These are phyloP conservation scores for Turnera subulata DNA, from an alignment of 345 rosid genomes.

Conservation along the genomic window DNA sequence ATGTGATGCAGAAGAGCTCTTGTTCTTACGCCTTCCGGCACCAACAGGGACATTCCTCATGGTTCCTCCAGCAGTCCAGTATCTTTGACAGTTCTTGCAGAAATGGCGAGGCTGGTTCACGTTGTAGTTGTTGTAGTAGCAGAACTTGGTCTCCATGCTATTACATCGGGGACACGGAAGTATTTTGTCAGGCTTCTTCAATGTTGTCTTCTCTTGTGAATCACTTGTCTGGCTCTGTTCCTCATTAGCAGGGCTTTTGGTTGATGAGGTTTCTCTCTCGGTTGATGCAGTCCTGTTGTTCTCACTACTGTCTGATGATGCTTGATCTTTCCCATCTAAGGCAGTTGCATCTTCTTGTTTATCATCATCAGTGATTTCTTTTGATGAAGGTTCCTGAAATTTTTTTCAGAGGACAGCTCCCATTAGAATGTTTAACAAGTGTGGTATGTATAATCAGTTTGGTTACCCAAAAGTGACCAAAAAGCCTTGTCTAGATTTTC, in stretches of 20 bases:
- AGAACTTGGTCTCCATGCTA: constrained; percentile 34
- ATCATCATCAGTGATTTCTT: constrained; percentile 13
- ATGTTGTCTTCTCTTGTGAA: constrained; percentile 33
- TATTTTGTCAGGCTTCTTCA: constrained; percentile 28
- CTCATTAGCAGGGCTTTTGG: constrained; percentile 32
- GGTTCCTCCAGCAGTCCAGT: constrained; percentile 34
- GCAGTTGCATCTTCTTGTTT: constrained; percentile 19
- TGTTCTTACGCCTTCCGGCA: constrained; percentile 30
- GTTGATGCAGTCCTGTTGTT: constrained; percentile 26
- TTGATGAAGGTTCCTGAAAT: constrained; percentile 25
- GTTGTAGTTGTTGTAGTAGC: constrained; percentile 31
- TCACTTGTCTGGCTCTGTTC: constrained; percentile 42
- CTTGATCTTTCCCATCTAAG: constrained; percentile 19
- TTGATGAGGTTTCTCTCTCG: constrained; percentile 31
- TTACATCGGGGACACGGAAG: constrained; percentile 29
- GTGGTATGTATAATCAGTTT: not conserved
- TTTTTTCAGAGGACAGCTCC: no score
- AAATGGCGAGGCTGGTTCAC: constrained; percentile 34
- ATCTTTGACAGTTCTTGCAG: constrained; percentile 32
- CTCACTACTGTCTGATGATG: constrained; percentile 26
- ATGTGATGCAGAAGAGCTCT: constrained; percentile 22
- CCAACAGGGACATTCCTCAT: constrained; percentile 36
- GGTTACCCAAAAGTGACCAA: no score
- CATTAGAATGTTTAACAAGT: not conserved
- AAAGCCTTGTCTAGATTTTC: no score